These are phyloP conservation scores for Prunus mume DNA, from an alignment of 306 rosid species.

Conservation along the genomic window DNA sequence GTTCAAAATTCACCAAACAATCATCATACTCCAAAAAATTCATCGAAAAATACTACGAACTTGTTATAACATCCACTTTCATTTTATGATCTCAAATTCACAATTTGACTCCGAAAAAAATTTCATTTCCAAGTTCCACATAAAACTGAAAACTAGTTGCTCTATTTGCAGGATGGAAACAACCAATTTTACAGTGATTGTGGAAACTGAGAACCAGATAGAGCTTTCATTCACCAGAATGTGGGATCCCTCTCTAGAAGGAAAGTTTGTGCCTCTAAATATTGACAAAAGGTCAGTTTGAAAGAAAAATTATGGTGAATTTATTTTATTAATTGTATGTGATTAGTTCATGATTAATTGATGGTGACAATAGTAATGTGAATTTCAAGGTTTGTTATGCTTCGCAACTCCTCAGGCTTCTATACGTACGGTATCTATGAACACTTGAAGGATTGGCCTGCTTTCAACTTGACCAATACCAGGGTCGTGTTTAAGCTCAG, in stretches of 20 bases:
- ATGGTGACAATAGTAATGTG: not conserved
- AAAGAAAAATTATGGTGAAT: not conserved
- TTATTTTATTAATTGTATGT: not conserved
- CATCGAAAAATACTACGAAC: too few relatives aligned
- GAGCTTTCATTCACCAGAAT: conserved; percentile 37
- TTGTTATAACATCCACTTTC: too few relatives aligned
- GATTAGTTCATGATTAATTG: not conserved
- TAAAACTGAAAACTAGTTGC: not conserved
- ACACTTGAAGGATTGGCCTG: conserved; percentile 34
- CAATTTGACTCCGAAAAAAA: too few relatives aligned
- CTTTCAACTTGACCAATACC: conserved; percentile 32
- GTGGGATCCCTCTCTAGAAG: conserved; percentile 28
- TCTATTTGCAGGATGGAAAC: conserved; percentile 25
- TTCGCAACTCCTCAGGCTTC: conserved; percentile 28
- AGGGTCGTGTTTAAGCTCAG: conserved; percentile 27
- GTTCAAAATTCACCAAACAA: too few relatives aligned
- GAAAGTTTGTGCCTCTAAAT: conserved; percentile 28
- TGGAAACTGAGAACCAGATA: conserved; percentile 33
- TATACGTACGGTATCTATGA: conserved; percentile 34
- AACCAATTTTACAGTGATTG: conserved; percentile 24
- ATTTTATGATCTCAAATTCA: too few relatives aligned
- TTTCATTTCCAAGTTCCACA: too few relatives aligned
- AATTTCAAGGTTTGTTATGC: conserved; percentile 22
- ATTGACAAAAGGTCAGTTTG: conserved; percentile 26
- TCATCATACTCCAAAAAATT: too few relatives aligned